Base-by-base conservation (phyloP, 2,329 filamentous ascomycete species). In the Claviceps sp. region DNA sequence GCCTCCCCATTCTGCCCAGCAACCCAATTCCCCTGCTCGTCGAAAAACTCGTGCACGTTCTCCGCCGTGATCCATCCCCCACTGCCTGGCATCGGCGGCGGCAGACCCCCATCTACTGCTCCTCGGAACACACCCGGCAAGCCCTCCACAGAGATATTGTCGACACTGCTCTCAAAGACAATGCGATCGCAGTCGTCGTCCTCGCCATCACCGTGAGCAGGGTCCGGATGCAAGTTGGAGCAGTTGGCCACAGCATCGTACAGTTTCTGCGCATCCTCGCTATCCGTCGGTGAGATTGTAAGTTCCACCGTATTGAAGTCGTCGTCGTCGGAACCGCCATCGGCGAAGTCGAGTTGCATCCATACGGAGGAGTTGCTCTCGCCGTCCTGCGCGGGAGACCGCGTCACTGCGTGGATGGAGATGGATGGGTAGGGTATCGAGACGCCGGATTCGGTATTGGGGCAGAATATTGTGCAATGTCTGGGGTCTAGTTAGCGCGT, bases 61-160 rank as follows among this genome's bases (percentile, higher is more conserved):
- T 95, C 91, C 8, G 87, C 86, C 16, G 91, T 97, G 62, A 97
- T 89, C 87, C 87, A 91, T 0, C 86, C 86, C 0, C 79, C 80
- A 48, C 85, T 87, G 1, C 86, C 85, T 0, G 86, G 84, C 65
- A 86, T 78, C 0, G 82, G 78, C 1, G 81, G 80, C n/a, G 81
- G 81, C 24, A 84, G 62, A 2, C 73, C 76, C 0, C 77, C 77
- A 52, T 71, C 68, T 5, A 59, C 59, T 13, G 67, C 65, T 16
- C 76, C 76, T 41, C 66, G 68, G 50, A 78, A 65, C 5, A 81
- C 78, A 11, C 79, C 79, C 0, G 72, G 70, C 59, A 80, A 72
- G 0, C 78, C 80, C 38, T 81, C 78, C 2, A 82, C 65, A 0
- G 73, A 72, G 56, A 78, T 74, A 45, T 74, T 69, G 22, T 75